Conservation (phyloP, 371 early-diverging fungal species). For the Choanephora cucurbitarum region DNA sequence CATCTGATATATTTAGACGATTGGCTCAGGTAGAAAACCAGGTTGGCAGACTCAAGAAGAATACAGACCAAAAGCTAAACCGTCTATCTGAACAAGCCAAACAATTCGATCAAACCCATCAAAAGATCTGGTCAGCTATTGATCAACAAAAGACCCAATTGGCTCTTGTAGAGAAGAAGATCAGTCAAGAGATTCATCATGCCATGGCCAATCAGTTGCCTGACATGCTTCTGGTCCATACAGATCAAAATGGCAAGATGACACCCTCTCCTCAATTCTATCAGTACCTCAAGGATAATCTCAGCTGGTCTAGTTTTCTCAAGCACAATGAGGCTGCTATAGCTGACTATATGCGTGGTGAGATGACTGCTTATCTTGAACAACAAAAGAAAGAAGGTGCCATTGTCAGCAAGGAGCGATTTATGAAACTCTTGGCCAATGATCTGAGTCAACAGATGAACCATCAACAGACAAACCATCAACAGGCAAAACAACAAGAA, state of each 20-base stretch:
- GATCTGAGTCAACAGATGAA: slow-evolving; percentile 5
- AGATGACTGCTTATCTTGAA: slow-evolving; percentile 8
- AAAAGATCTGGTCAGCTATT: not conserved
- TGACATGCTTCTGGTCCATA: slow-evolving; percentile 5
- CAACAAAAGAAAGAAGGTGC: slow-evolving; percentile 15
- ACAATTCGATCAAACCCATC: not conserved
- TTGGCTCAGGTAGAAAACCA: too few species aligned
- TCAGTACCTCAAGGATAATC: slow-evolving; percentile 3
- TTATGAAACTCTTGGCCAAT: slow-evolving; percentile 13
- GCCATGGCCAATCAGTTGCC: slow-evolving; percentile 6
- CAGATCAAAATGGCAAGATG: slow-evolving; percentile 9
- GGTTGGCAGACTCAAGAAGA: too few species aligned
- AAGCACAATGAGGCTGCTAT: slow-evolving; percentile 11
- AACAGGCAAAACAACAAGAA: too few species aligned
- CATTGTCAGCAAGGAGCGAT: slow-evolving; percentile 12
- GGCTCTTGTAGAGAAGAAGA: not conserved
- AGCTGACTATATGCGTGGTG: slow-evolving; percentile 2
- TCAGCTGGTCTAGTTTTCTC: slow-evolving; percentile 10
- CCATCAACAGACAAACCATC: too few species aligned
- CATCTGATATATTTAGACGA: too few species aligned
- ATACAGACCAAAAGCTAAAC: not conserved
- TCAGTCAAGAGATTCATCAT: not conserved
- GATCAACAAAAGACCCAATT: not conserved
- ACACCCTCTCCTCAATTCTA: slow-evolving; percentile 8
- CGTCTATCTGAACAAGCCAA: not conserved